These are phyloP conservation scores for Pleoardoris graminearum DNA, from an alignment of 2,329 filamentous ascomycete species.

Conservation along the genomic window DNA sequence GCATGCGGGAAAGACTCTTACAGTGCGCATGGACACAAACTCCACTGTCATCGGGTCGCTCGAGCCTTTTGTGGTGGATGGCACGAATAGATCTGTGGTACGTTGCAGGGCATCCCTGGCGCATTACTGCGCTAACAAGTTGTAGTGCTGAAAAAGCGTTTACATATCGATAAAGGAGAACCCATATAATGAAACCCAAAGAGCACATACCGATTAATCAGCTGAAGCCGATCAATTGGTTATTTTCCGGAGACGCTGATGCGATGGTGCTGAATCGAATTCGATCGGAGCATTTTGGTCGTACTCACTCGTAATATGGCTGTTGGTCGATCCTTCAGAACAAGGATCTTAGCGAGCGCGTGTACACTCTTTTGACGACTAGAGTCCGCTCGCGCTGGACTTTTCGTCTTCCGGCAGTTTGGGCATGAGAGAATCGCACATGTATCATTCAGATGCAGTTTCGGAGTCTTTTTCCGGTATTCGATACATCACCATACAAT, in stretches of 20 bases:
- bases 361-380: not conserved
- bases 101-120: constrained; percentile 6
- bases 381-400: not conserved
- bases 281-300: not conserved
- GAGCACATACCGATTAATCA: too few species aligned
- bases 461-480: not conserved
- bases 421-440: not conserved
- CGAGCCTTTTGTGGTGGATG: constrained; percentile 36
- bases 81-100: constrained; percentile 28
- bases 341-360: too few species aligned
- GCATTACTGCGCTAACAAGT: constrained; percentile 13
- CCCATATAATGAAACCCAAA: too few species aligned
- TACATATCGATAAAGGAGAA: too few species aligned
- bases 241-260: too few species aligned
- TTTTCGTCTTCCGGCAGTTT: not conserved
- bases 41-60: constrained; percentile 38
- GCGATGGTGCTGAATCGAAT: too few species aligned
- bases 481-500: not conserved
- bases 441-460: not conserved
- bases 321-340: not conserved
- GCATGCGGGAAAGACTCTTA: constrained; percentile 38
- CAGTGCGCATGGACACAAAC: constrained; percentile 41
- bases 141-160: constrained; percentile 19
- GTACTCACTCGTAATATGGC: not conserved
- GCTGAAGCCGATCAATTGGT: too few species aligned